phyloP scores from a whole-genome alignment of 768 basidiomycete species.

The Cyclocybe aegerita region DNA sequence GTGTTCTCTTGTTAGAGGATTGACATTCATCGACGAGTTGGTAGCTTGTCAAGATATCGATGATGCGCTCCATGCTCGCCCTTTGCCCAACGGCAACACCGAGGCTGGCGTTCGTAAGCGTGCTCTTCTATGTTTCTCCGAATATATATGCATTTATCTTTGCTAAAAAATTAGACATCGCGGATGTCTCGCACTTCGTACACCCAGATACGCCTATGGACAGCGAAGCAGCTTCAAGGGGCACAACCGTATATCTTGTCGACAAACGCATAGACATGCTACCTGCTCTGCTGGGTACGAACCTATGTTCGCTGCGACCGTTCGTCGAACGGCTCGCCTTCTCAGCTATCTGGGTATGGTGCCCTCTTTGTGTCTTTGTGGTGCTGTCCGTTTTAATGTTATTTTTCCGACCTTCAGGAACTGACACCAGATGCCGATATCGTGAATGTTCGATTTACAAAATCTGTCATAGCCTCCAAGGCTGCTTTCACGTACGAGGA shows the following conservation, averaged over 20 bases:
- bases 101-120: conserved; percentile 97
- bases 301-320: conserved; percentile 90
- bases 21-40: not conserved
- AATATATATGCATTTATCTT: not conserved
- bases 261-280: conserved; percentile 99
- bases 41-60: conserved; percentile 97
- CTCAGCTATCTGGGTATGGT: conserved; percentile 87
- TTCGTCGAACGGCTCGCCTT: conserved; percentile 94
- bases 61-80: conserved; percentile 91
- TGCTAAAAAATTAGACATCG: conserved; percentile 69
- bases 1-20: not conserved
- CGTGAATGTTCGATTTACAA: conserved; percentile 86
- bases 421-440: conserved; percentile 87
- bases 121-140: not conserved
- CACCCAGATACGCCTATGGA: conserved; percentile 95
- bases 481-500: conserved; percentile 97
- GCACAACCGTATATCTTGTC: conserved; percentile 96
- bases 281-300: conserved; percentile 89
- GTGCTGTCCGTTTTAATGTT: not conserved
- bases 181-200: conserved; percentile 97
- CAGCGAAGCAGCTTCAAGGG: conserved; percentile 89
- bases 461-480: conserved; percentile 96
- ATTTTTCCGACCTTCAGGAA: conserved; percentile 55
- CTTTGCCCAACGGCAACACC: conserved; percentile 88
- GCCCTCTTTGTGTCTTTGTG: not conserved